Percentiles rank a stretch among this genome's conserved stretches.
These are phyloP conservation scores for Dictyostelium discoideum DNA, from an alignment of 78 protist genomes.

Conservation along the genomic window DNA sequence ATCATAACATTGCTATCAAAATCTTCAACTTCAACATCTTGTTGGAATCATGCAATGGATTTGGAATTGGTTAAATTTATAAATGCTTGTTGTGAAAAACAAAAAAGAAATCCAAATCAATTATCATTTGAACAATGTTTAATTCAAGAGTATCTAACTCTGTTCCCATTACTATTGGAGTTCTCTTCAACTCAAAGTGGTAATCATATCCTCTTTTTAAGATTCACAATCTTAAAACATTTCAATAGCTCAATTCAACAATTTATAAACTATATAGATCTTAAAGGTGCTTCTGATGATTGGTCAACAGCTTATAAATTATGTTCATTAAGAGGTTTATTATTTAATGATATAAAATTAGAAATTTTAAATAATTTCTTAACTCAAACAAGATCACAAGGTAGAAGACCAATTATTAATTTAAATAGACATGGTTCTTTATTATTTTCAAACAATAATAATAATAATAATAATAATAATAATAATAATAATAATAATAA, in stretches of 20 bases:
- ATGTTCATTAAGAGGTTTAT: conserved; percentile 57
- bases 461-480: background rate
- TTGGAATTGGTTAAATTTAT: conserved; percentile 69
- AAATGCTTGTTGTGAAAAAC: conserved; percentile 68
- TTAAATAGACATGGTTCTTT: conserved; percentile 46
- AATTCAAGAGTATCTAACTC: conserved; percentile 22
- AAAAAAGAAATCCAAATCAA: conserved; percentile 67
- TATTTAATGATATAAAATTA: conserved; percentile 62
- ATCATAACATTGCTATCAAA: background rate
- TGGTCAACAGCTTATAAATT: conserved; percentile 75
- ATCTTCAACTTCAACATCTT: background rate
- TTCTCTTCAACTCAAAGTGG: background rate
- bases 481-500: background rate
- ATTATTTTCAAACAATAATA: background rate
- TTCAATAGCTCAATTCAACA: conserved; percentile 15
- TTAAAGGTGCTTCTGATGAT: conserved; percentile 56
- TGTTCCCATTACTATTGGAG: conserved; percentile 16
- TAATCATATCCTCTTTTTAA: background rate
- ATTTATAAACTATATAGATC: conserved; percentile 53
- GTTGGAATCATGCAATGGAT: conserved; percentile 71
- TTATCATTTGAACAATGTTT: conserved; percentile 34
- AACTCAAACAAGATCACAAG: background rate
- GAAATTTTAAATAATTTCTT: conserved; percentile 28
- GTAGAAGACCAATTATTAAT: conserved; percentile 39
- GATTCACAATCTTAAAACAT: conserved; percentile 55